Evolutionary conservation across 768 basidiomycete species (phyloP), one percentile per base, ranked within the genome.

Genomic region (Rhizopogon roseolus): DNA sequence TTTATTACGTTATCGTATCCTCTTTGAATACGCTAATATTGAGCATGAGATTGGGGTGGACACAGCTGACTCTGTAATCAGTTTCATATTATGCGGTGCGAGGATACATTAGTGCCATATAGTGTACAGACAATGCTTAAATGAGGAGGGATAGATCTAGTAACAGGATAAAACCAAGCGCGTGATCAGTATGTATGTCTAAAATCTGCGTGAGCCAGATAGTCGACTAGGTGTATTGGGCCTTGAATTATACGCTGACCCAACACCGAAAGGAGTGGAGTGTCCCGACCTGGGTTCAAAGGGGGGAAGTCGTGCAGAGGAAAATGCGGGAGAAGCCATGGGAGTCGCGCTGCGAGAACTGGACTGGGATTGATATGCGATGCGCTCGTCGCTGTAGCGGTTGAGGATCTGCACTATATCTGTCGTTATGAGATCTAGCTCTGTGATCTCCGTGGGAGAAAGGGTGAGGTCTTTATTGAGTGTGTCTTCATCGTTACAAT

Each of bases 381-480:
- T 67, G 50, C 85, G 75, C 66, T 91, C 90, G 9, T 84, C 78
- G 58, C 79, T 84, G 66, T 85, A 89, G 43, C 76, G 77, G 60
- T 90, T 82, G 50, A 96, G 69, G 43, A 93, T 81, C 41, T 76
- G 70, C 22, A 93, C 90, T 50, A 93, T 76, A 57, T 88, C 82
- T 56, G 81, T 77, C 5, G 90, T 89, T 62, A 93, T 73, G 25
- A 78, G 64, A 57, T 93, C 89, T 51, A 94, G 72, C 61, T 94
- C 89, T 60, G 77, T 79, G 56, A 90, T 72, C 69, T 95, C 93
- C 43, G 78, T 76, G n/a, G 62, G 53, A 11, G 85, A 81, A 54
- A 95, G 72, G 1, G 85, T 77, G 54, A 76, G 73, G 57, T 78
- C 78, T 56, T 65, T 73, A 42, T 62, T 58, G 41, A 57, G 56